Conservation (phyloP, 2,329 filamentous ascomycete species). For the Neofusicoccum laricinum region DNA sequence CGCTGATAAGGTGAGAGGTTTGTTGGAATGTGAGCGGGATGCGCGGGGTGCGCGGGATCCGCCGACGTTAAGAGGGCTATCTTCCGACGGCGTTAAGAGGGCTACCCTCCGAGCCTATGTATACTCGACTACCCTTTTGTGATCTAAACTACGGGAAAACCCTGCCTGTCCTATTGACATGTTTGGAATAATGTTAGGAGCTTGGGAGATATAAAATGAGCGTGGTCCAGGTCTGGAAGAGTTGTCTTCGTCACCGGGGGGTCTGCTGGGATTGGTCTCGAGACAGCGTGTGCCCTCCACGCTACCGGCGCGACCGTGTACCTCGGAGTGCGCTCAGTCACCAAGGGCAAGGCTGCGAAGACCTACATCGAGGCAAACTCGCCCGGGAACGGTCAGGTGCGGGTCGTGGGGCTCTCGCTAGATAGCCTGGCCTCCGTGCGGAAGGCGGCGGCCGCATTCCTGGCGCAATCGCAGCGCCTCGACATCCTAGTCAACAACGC, state of each 20-base stretch:
- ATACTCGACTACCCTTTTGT: no score
- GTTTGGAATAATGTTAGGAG: no score
- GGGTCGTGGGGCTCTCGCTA: conserved; percentile 31
- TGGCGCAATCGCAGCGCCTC: conserved; percentile 19
- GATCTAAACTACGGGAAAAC: no score
- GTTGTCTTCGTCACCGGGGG: conserved; percentile 26
- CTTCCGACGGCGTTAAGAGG: no score
- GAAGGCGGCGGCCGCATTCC: conserved; percentile 21
- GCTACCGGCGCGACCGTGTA: conserved; percentile 46
- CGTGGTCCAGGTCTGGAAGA: no score
- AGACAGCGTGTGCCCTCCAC: conserved; percentile 39
- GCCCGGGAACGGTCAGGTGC: conserved; percentile 24
- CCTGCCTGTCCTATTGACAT: no score
- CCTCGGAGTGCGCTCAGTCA: conserved; percentile 42
- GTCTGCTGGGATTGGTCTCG: conserved; percentile 29
- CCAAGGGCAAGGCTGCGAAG: conserved; percentile 31
- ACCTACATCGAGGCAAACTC: conserved; percentile 14
- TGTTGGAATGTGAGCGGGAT: no score
- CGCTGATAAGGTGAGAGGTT: no score
- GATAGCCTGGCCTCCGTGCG: conserved; percentile 24
- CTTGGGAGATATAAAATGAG: no score
- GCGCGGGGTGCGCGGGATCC: no score
- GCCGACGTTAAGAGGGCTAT: no score
- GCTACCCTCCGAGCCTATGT: no score
- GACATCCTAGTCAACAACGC: conserved; percentile 44